Evolutionary conservation across 768 basidiomycete species (phyloP), one percentile per base, ranked within the genome.

Genomic region (Pisolithus microcarpus): DNA sequence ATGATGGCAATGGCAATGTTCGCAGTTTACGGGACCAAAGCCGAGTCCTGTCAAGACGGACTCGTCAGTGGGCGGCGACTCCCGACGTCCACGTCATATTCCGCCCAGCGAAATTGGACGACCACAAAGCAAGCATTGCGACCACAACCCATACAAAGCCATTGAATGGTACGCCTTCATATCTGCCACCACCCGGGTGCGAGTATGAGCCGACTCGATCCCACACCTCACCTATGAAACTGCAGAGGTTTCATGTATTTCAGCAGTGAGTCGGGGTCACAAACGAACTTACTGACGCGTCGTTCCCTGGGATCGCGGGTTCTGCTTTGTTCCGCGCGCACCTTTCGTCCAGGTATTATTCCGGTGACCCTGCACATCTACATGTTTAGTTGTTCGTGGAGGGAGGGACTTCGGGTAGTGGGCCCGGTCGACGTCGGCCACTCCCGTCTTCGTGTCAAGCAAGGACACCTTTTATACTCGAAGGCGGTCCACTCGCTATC

Each of bases 281-380:
- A 28, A 23, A 28, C 11, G 28, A 18, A 31, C 23, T 15, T 7
- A n/a, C 50, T 42, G 43, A 39, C 43, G 43, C 23, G 19, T 36
- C 46, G 21, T 43, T 40, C 7, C 23, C 36, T 36, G 34, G 13
- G 36, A 36, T 42, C 19, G 36, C 23, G 28, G 30, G n/a, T 53
- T 45, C 36, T 58, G 58, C 58, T 57, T 58, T 58, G 53, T 58
- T 45, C 48, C 36, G 30, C 34, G 28, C 49, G 51, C 23, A 57
- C 52, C 49, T 49, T 19, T n/a, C 24, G 36, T 47, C 43, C 48
- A 39, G 45, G 26, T 23, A 45, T 45, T 37, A 34, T 38, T 31
- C 21, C 31, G 26, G 13, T 13, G 16, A 10, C 9, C n/a, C 18
- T 18, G 21, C 15, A 5, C 44, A 42, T 11, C 13, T 18, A 9